These are phyloP conservation scores for Chamaecyparis obtusa DNA, from an alignment of 75 land plant genomes.

Conservation along the genomic window DNA sequence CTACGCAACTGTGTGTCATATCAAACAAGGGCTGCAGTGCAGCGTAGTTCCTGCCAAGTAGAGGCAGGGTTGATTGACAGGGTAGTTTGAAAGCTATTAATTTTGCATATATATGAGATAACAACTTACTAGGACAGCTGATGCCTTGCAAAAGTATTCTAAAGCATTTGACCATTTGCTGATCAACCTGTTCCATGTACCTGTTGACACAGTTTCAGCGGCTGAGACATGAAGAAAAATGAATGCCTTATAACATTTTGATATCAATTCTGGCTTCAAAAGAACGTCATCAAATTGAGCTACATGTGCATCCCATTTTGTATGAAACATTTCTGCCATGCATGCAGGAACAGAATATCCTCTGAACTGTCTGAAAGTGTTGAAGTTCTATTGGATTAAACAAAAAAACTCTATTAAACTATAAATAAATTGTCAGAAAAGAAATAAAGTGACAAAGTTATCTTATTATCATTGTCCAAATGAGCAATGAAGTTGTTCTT, in stretches of 20 bases:
- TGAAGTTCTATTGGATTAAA: not conserved
- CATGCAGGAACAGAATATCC: constrained; percentile 39
- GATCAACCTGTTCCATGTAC: constrained; percentile 19
- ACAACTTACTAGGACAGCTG: constrained; percentile 43
- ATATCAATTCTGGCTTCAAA: constrained; percentile 33
- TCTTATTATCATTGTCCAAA: too few species aligned
- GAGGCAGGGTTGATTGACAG: too few species aligned
- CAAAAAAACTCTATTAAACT: not conserved
- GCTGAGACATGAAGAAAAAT: constrained; percentile 46
- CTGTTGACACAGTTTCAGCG: constrained; percentile 16
- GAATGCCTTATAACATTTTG: constrained; percentile 65
- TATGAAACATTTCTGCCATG: constrained; percentile 38
- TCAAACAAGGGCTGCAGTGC: too few species aligned
- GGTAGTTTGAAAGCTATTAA: too few species aligned
- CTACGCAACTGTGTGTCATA: too few species aligned
- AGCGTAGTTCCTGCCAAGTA: too few species aligned
- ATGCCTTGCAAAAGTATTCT: constrained; percentile 61
- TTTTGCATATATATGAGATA: not conserved
- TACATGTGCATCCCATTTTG: constrained; percentile 52
- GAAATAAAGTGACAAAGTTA: not conserved
- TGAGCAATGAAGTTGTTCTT: too few species aligned
- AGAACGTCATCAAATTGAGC: constrained; percentile 7
- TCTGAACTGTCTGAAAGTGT: constrained; percentile 66
- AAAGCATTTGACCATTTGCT: constrained; percentile 48
- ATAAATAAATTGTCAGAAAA: constrained; percentile 13